Evolutionary conservation across 768 basidiomycete species (phyloP), one percentile per base, ranked within the genome.

Genomic region (Pleurotus giganteus): DNA sequence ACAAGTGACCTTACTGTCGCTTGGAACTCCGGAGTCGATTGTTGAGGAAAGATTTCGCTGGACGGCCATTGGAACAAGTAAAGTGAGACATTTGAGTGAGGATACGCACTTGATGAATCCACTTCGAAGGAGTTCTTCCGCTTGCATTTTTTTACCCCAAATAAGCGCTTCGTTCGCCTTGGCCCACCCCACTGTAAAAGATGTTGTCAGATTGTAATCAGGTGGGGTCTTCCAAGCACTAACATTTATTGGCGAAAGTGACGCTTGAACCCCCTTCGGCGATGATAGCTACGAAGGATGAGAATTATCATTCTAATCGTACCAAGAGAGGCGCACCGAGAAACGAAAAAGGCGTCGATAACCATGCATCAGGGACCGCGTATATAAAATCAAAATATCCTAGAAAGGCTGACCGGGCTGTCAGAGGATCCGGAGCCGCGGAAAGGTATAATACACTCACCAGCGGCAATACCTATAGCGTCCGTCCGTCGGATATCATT

Each of bases 341-440:
- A 60, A 87, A 86, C 0, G 86, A 77, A 63, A 90, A 89, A 0
- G 86, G 87, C 0, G 83, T 74, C 31, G 81, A 80, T 3, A 90
- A 65, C 82, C 84, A 89, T 0, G 72, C 77, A 54, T 74, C 71
- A 2, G 84, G 81, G 56, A 88, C 65, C 23, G 81, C 76, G 59
- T 87, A 89, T 24, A 90, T 83, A 59, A 90, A 86, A 66, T 90
- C 88, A 56, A 88, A 88, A 56, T 86, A 80, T 1, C 86, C 86
- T n/a, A 86, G 69, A 61, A 83, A 81, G 2, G 82, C 87, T 86
- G 57, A n/a, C n/a, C n/a, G n/a, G n/a, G n/a, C n/a, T n/a, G n/a
- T n/a, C 23, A 47, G 23, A 19, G 45, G 26, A 49, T n/a, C 31
- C n/a, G 32, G 17, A 31, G 41, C 32, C n/a, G 50, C 45, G 28